A percentile compares a stretch with the other conserved stretches of the same genome.
These are phyloP conservation scores for Neurospora sp. DNA, from an alignment of 495 filamentous ascomycete species.

Conservation along the genomic window DNA sequence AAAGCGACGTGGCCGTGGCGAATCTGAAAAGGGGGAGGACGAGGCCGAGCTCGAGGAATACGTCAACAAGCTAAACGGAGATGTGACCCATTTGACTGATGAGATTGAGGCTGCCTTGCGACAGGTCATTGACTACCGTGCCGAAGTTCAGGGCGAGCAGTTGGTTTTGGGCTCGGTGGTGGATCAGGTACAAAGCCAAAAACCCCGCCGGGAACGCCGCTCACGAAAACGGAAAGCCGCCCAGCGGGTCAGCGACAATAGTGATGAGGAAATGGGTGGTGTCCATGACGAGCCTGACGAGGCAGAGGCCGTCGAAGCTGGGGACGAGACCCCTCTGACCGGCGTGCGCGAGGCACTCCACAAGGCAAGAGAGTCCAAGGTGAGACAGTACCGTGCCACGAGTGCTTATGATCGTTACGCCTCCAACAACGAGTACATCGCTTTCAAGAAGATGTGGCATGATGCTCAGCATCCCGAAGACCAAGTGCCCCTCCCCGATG, in stretches of 20 bases:
- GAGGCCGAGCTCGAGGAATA: constrained; percentile 30
- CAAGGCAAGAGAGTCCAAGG: constrained; percentile 23
- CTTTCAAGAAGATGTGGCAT: constrained; percentile 69
- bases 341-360: constrained; percentile 27
- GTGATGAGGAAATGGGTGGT: constrained; percentile 22
- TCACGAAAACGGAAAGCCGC: background rate
- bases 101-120: constrained; percentile 34
- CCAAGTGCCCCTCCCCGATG: constrained; percentile 53
- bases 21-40: constrained; percentile 28
- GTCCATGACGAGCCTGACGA: constrained; percentile 32
- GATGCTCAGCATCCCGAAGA: constrained; percentile 60
- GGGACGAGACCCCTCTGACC: constrained; percentile 9
- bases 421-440: constrained; percentile 66
- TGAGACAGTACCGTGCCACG: constrained; percentile 27
- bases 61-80: constrained; percentile 24
- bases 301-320: constrained; percentile 11
- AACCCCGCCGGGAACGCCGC: constrained; percentile 18
- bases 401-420: constrained; percentile 49
- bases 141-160: constrained; percentile 37
- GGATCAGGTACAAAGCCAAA: constrained; percentile 37
- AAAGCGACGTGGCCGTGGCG: constrained; percentile 22
- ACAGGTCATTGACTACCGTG: constrained; percentile 33
- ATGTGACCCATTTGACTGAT: constrained; percentile 27
- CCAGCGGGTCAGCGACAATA: constrained; percentile 9
- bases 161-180: constrained; percentile 29